Conservation (phyloP, 768 basidiomycete genomes). For the Gymnopilus junonius region DNA sequence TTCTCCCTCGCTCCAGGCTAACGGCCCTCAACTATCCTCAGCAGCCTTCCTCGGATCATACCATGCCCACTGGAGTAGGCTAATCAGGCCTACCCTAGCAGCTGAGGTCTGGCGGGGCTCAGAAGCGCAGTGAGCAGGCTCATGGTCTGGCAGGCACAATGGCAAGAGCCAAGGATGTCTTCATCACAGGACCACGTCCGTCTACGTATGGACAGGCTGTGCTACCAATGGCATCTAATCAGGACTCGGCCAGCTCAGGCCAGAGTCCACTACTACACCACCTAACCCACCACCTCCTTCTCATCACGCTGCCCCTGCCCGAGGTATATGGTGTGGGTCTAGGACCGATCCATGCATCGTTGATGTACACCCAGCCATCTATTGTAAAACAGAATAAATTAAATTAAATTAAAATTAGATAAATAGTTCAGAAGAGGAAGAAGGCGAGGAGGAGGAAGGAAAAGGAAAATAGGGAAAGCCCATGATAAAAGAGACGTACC, state of each 20-base stretch:
- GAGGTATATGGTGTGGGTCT: constrained; percentile 44
- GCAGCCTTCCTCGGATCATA: constrained; percentile 32
- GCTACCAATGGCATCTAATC: no score
- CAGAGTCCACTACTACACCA: no score
- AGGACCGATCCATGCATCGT: constrained; percentile 72
- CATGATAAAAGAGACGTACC: constrained; percentile 18
- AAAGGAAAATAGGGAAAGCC: not conserved
- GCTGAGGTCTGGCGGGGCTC: no score
- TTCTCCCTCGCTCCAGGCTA: constrained; percentile 70
- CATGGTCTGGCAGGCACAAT: no score
- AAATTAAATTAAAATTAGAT: not conserved
- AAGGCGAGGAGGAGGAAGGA: not conserved
- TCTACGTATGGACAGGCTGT: no score
- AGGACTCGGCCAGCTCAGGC: no score
- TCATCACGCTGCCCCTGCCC: constrained; percentile 56
- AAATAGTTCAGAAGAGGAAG: not conserved
- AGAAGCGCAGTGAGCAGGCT: no score
- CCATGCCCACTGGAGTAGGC: no score
- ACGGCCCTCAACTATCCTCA: constrained; percentile 1
- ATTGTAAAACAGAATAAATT: not conserved
- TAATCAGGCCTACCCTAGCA: no score
- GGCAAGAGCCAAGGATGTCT: no score
- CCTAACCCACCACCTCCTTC: constrained; percentile 71
- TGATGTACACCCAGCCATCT: constrained; percentile 87
- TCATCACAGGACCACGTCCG: no score